Evolutionary conservation across 257 asterid genomes (phyloP).

Genomic region (Phtheirospermum japonicum): DNA sequence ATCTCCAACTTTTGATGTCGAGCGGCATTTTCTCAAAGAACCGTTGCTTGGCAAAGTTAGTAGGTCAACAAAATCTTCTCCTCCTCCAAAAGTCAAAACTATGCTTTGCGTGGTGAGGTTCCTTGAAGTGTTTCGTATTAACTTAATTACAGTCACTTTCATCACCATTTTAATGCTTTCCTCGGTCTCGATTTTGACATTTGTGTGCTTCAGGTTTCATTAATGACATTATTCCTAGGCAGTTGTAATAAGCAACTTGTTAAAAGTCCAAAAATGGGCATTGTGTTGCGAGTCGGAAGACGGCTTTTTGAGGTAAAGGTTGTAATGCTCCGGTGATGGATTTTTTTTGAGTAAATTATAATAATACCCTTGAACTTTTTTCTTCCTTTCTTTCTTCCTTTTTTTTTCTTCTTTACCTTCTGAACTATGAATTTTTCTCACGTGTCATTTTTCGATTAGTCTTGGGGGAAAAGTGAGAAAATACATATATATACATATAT

Average conservation of each 20-base stretch:
- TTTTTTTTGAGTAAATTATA: too few species aligned
- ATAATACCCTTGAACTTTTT: too few species aligned
- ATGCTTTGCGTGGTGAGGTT: slow-evolving; percentile 62
- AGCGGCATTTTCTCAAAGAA: too few species aligned
- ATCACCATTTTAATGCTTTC: too few species aligned
- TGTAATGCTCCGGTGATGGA: slow-evolving; percentile 11
- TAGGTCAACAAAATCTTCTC: slow-evolving; percentile 53
- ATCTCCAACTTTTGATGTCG: too few species aligned
- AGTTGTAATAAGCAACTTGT: slow-evolving; percentile 31
- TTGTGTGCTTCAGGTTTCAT: slow-evolving; percentile 47
- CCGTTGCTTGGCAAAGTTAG: too few species aligned
- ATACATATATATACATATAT: too few species aligned
- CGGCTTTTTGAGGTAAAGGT: slow-evolving; percentile 41
- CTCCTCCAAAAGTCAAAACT: slow-evolving; percentile 48
- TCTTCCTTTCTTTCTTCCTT: too few species aligned
- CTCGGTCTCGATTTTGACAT: slow-evolving; percentile 27
- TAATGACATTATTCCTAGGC: slow-evolving; percentile 42
- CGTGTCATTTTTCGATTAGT: too few species aligned
- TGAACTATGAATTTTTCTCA: too few species aligned
- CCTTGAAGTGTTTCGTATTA: neutral
- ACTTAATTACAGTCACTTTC: neutral
- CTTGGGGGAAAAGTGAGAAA: too few species aligned
- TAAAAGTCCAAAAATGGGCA: slow-evolving; percentile 33
- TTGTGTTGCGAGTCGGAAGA: slow-evolving; percentile 43
- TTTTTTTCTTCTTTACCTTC: too few species aligned